Percentiles rank a stretch among this genome's conserved stretches.
phyloP scores from a whole-genome alignment of 164 flowering plant species.

The Amborella trichopoda region DNA sequence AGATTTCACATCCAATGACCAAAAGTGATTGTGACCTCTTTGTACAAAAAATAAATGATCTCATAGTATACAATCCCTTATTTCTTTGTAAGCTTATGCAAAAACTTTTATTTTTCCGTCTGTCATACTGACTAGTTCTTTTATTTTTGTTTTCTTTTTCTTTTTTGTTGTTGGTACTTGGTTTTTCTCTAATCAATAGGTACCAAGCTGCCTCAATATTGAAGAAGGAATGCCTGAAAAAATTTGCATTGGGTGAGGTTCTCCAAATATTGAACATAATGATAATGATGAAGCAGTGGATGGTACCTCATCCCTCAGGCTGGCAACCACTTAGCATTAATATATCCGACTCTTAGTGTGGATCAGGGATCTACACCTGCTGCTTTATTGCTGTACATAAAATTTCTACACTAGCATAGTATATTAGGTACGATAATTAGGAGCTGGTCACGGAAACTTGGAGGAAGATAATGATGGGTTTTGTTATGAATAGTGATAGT shows the following conservation, averaged over 20 bases:
- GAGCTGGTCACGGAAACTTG: conserved; percentile 4
- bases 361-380: conserved; percentile 15
- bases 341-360: conserved; percentile 22
- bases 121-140: not conserved
- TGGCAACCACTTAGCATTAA: conserved; percentile 71
- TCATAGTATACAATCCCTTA: too few species aligned
- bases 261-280: conserved; percentile 63
- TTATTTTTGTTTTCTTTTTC: not conserved
- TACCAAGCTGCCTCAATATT: conserved; percentile 65
- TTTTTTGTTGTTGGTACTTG: conserved; percentile 1
- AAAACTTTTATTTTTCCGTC: not conserved
- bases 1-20: too few species aligned
- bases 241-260: conserved; percentile 54
- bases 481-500: not conserved
- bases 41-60: too few species aligned
- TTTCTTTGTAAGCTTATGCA: not conserved
- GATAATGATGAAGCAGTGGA: conserved; percentile 50
- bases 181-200: conserved; percentile 20
- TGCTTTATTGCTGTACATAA: conserved; percentile 22
- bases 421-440: too few species aligned
- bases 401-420: too few species aligned
- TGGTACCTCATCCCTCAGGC: conserved; percentile 47
- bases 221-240: conserved; percentile 42
- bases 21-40: too few species aligned
- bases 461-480: conserved; percentile 5